Evolutionary conservation across 805 yeast genomes (phyloP), one percentile per base, ranked within the genome.

Genomic region (Torulaspora maleeae): DNA sequence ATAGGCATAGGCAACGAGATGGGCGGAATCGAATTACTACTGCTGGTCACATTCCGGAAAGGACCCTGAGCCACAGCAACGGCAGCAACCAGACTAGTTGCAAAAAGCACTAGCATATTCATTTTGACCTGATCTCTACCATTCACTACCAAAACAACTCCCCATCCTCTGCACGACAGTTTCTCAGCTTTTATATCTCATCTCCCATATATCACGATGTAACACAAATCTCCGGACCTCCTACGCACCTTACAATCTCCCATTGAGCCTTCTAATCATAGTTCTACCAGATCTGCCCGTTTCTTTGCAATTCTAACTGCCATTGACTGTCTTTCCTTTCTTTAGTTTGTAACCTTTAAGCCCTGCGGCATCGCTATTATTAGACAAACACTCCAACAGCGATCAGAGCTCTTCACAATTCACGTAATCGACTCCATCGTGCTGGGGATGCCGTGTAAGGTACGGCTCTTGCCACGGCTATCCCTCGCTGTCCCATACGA

Each of bases 31-130:
- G 30, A 27, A n/a, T 13, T 27, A 9, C 30, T 27, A 13, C 34
- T 20, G 29, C 22, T 11, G n/a, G 37, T 15, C 6, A 34, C 10
- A 17, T 27, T 27, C 13, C 25, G n/a, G 33, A 24, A 24, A 6
- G 19, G 25, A 20, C 19, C 27, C 40, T 37, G 40, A 13, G 40
- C 48, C 38, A 47, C 24, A 9, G 44, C 51, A 24, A 44, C 51
- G 6, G 51, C 36, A 17, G 51, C 37, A 25, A 47, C 27, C n/a
- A 44, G 20, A 11, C 43, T 39, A 13, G 38, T 27, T 12, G 37
- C 24, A 20, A 43, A 37, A 42, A 44, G 27, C 13, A 35, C 44
- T 22, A 48, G 36, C 28, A 46, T 46, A 39, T 41, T 44, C 54
- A 51, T 51, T 15, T n/a, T 29, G 22, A n/a, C 6, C n/a, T 22